A percentile compares a stretch with the other conserved stretches of the same genome.
phyloP scores from a whole-genome alignment of 163 green algal genomes.

The Prototheca cutis region DNA sequence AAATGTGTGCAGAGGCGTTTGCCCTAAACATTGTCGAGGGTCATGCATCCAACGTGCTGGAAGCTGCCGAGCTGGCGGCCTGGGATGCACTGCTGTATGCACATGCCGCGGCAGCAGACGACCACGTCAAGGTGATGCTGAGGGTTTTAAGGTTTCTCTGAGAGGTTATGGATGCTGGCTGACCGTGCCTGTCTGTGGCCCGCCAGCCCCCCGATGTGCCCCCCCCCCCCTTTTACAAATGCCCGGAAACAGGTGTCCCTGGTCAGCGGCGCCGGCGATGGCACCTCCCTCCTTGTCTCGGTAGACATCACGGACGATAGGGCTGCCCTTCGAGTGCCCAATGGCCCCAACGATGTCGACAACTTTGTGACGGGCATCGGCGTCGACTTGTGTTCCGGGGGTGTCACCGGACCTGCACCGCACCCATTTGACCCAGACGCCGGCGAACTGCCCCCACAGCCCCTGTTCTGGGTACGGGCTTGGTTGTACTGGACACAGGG shows the following conservation, averaged over 20 bases:
- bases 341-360: slow-evolving; percentile 23
- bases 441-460: slow-evolving; percentile 21
- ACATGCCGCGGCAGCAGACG: slow-evolving; percentile 38
- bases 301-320: slow-evolving; percentile 34
- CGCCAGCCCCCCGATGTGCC: no score
- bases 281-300: not conserved
- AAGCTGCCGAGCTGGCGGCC: slow-evolving; percentile 11
- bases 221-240: no score
- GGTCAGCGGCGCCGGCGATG: not conserved
- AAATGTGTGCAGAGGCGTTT: slow-evolving; percentile 28
- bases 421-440: slow-evolving; percentile 21
- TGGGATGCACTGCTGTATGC: slow-evolving; percentile 26
- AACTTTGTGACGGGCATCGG: slow-evolving; percentile 30
- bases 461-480: slow-evolving; percentile 21
- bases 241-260: not conserved
- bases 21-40: slow-evolving; percentile 7
- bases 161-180: no score
- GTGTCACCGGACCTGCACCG: not conserved
- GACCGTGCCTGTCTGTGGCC: no score
- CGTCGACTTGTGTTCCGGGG: slow-evolving; percentile 16
- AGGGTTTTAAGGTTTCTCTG: no score
- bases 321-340: slow-evolving; percentile 40
- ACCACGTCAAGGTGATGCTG: slow-evolving; percentile 45
- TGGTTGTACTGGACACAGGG: no score
- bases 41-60: slow-evolving; percentile 12